These are phyloP conservation scores for Ogataea neopini DNA, from an alignment of 805 yeast genomes.

Conservation along the genomic window DNA sequence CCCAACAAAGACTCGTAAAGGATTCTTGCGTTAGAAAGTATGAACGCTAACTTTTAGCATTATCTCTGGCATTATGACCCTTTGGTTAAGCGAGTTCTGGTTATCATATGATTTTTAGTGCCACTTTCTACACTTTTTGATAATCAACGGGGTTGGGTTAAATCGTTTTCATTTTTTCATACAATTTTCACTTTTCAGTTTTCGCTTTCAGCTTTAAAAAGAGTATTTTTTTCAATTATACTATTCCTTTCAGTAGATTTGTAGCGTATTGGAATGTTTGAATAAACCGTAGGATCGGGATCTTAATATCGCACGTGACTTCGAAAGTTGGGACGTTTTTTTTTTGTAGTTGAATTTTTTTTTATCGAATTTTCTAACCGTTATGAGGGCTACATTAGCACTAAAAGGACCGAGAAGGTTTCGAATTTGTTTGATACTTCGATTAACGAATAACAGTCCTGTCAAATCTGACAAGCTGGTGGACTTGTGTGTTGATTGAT, in stretches of 20 bases:
- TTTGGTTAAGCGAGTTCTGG: conserved; percentile 7
- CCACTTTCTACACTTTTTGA: conserved; percentile 10
- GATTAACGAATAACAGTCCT: neutral
- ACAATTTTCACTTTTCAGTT: conserved; percentile 10
- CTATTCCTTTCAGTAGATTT: neutral
- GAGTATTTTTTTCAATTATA: neutral
- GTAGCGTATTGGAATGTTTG: neutral
- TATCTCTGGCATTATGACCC: conserved; percentile 6
- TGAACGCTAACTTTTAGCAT: conserved; percentile 7
- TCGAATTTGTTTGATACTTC: neutral
- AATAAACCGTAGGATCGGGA: neutral
- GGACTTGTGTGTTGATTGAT: neutral
- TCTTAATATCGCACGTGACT: conserved; percentile 4
- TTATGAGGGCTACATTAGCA: neutral
- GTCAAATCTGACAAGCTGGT: neutral
- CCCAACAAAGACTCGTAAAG: conserved; percentile 69
- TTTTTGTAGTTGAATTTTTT: conserved; percentile 2
- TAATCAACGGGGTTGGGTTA: conserved; percentile 15
- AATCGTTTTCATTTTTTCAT: conserved; percentile 10
- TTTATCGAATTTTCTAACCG: neutral
- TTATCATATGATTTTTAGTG: conserved; percentile 6
- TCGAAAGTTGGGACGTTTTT: neutral
- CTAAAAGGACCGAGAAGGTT: neutral
- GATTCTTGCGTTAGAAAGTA: conserved; percentile 60
- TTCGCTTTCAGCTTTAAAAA: conserved; percentile 12